phyloP scores from a whole-genome alignment of 129 eudicot species.

The Sambucus nigra region DNA sequence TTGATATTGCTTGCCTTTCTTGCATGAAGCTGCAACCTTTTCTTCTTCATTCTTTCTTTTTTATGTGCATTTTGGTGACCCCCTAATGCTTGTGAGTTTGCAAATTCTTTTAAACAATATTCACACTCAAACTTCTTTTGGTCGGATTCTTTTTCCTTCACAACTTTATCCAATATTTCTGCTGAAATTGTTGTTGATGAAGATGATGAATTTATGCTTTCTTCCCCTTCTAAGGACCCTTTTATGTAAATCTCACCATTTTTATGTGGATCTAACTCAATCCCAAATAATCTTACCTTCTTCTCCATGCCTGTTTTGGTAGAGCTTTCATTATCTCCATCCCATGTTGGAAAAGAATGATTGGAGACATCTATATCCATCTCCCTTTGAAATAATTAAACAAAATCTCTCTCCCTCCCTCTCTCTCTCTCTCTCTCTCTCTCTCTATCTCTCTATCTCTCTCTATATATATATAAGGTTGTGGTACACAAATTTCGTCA shows the following conservation, averaged over 20 bases:
- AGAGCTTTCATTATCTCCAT: constrained; percentile 28
- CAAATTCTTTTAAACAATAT: constrained; percentile 54
- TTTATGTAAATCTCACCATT: constrained; percentile 7
- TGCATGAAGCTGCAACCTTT: constrained; percentile 65
- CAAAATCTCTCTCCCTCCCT: not conserved
- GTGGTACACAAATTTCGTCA: too few species aligned
- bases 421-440: too few species aligned
- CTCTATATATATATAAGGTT: too few species aligned
- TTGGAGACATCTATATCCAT: constrained; percentile 25
- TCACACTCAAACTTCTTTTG: constrained; percentile 60
- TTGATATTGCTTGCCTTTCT: constrained; percentile 43
- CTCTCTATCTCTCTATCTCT: too few species aligned
- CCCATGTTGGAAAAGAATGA: constrained; percentile 35
- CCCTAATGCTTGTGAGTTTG: constrained; percentile 84
- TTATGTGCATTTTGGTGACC: constrained; percentile 97
- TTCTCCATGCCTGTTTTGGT: constrained; percentile 30
- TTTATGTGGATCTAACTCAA: constrained; percentile 37
- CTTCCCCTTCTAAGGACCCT: constrained; percentile 36
- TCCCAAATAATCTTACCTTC: constrained; percentile 68
- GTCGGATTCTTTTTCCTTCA: constrained; percentile 14
- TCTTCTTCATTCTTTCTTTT: constrained; percentile 73
- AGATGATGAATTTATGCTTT: constrained; percentile 75
- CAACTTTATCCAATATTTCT: constrained; percentile 12
- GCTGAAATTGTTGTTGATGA: constrained; percentile 46
- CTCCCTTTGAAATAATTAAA: constrained; percentile 8